Base-by-base conservation (phyloP, 805 yeast genomes). In the Candida chauliodis region DNA sequence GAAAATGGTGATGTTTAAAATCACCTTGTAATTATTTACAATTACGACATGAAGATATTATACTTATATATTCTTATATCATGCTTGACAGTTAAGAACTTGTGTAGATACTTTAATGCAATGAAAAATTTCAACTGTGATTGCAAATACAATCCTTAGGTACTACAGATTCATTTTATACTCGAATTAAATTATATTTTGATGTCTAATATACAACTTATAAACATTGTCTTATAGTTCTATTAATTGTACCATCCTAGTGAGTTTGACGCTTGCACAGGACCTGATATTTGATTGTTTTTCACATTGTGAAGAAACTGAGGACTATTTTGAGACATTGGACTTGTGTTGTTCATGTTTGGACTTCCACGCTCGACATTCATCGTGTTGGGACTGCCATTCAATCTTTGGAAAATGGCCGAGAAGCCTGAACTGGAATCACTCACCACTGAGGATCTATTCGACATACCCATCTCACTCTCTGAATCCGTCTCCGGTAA, bases 211-310 rank as follows among this genome's bases (percentile, higher is more conserved):
- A n/a, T n/a, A n/a, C n/a, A n/a, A n/a, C n/a, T n/a, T n/a, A n/a
- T n/a, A n/a, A n/a, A n/a, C n/a, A n/a, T n/a, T n/a, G n/a, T n/a
- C n/a, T n/a, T n/a, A n/a, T n/a, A n/a, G n/a, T n/a, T 26, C 10
- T 21, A 7, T 16, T 27, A 27, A 16, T 27, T 27, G 14, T 53
- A 41, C 90, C 90, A 83, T 23, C 90, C 90, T 42, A 83, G 64
- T 2, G 91, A 81, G 55, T 80, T 83, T 44, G 78, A 77, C 3
- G 83, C 73, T 40, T 81, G 79, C 25, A 81, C 81, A 8, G 91
- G 91, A 39, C 73, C 76, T 6, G 86, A 79, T 27, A 83, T 83
- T 28, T 57, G 61, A 33, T 24, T 33, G 9, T 60, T 59, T 34
- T 58, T 34, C 3, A 22, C 30, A 23, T n/a, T 26, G n/a, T 35